Conservation (phyloP, 2,329 filamentous ascomycete species). For the Fusarium papillatum region DNA sequence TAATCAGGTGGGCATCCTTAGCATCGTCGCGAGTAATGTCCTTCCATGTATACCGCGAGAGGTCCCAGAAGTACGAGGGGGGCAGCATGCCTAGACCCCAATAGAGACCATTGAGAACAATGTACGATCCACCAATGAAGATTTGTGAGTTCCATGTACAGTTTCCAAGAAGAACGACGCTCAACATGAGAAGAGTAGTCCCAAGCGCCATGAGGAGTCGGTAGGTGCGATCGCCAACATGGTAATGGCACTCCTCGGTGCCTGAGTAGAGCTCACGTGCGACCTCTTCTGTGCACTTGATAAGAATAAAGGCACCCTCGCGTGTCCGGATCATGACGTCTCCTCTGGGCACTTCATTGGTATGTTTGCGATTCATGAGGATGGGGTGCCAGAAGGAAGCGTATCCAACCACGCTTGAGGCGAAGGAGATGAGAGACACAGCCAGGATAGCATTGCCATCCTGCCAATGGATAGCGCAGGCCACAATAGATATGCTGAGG, state of each 20-base stretch:
- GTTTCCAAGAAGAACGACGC: conserved; percentile 72
- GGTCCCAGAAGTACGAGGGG: conserved; percentile 66
- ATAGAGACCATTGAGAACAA: conserved; percentile 71
- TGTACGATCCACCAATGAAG: conserved; percentile 69
- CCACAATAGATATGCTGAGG: conserved; percentile 62
- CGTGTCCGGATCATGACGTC: conserved; percentile 74
- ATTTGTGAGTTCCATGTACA: conserved; percentile 72
- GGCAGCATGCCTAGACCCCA: conserved; percentile 68
- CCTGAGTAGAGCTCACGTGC: conserved; percentile 74
- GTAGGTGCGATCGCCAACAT: conserved; percentile 61
- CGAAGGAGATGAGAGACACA: conserved; percentile 64
- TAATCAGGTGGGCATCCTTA: conserved; percentile 49
- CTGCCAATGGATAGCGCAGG: conserved; percentile 54
- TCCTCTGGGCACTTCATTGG: conserved; percentile 63
- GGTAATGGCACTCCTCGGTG: conserved; percentile 71
- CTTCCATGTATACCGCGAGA: conserved; percentile 62
- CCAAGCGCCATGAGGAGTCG: conserved; percentile 68
- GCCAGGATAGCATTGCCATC: conserved; percentile 56
- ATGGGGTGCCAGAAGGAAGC: conserved; percentile 71
- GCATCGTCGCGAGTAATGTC: conserved; percentile 58
- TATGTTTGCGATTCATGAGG: conserved; percentile 64
- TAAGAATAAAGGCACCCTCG: conserved; percentile 70
- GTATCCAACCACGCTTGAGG: conserved; percentile 67
- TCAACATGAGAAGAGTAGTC: conserved; percentile 72
- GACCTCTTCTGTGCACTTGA: conserved; percentile 70